phyloP scores from a whole-genome alignment of 2,329 filamentous ascomycete genomes.

The Raffaelea ambrosiae region DNA sequence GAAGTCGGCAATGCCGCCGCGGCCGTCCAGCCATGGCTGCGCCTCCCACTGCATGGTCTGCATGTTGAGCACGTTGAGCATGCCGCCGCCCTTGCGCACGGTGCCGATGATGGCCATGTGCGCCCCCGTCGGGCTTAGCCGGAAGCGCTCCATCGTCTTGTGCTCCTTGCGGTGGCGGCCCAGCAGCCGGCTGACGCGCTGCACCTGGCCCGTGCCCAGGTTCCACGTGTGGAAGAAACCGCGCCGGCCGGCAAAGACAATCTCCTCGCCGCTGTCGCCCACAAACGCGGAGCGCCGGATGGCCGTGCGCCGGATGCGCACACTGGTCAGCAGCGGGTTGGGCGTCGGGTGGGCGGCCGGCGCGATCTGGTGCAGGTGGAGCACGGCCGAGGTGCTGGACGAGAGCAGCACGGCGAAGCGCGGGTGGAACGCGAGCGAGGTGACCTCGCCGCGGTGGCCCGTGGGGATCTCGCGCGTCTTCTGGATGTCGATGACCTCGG shows the following conservation, averaged over 20 bases:
- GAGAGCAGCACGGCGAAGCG: constrained; percentile 82
- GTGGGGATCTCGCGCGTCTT: constrained; percentile 78
- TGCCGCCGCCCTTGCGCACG: constrained; percentile 74
- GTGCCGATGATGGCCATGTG: constrained; percentile 80
- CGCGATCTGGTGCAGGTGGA: constrained; percentile 84
- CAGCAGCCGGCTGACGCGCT: constrained; percentile 70
- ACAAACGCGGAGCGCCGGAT: constrained; percentile 78
- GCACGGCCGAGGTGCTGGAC: constrained; percentile 73
- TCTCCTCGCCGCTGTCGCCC: constrained; percentile 58
- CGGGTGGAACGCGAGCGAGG: constrained; percentile 83
- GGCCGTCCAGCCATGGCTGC: constrained; percentile 72
- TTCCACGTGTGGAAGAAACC: constrained; percentile 96
- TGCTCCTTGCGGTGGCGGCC: constrained; percentile 73
- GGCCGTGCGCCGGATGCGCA: constrained; percentile 79
- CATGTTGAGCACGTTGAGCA: constrained; percentile 77
- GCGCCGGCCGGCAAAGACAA: constrained; percentile 82
- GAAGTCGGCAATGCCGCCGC: constrained; percentile 81
- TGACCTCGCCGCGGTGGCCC: constrained; percentile 69
- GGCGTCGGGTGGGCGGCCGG: constrained; percentile 66
- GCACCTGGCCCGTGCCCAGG: constrained; percentile 68
- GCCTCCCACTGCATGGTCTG: constrained; percentile 80
- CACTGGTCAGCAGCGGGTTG: constrained; percentile 82
- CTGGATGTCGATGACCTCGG: constrained; percentile 86
- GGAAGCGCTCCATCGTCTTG: constrained; percentile 84
- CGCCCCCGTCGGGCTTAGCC: constrained; percentile 74